Conservation (phyloP, 148 eudicot genomes). For the Nepenthes mirabilis region DNA sequence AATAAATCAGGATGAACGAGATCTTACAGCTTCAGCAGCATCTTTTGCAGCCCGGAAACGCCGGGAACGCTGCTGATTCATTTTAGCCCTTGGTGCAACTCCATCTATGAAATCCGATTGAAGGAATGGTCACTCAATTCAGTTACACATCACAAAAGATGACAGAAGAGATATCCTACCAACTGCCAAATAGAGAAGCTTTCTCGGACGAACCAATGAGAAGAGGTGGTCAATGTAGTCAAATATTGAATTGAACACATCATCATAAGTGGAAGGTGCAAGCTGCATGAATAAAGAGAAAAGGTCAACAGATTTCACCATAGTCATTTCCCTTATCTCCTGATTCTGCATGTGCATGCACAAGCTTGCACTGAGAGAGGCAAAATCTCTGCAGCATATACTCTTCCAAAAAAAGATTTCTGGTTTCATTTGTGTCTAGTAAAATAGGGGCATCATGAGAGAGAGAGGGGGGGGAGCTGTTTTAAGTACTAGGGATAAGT, state of each 20-base stretch:
- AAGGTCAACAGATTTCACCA: not conserved
- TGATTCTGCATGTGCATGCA: not conserved
- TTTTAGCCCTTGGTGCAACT: slow-evolving; percentile 99
- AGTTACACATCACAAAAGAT: not conserved
- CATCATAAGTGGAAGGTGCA: slow-evolving; percentile 80
- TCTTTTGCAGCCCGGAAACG: slow-evolving; percentile 99
- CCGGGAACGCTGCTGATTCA: slow-evolving; percentile 96
- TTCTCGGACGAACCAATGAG: slow-evolving; percentile 84
- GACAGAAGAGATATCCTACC: slow-evolving; percentile 31
- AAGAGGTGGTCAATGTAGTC: slow-evolving; percentile 90
- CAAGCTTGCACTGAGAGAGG: too few species aligned
- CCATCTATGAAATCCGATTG: slow-evolving; percentile 48
- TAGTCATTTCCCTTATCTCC: not conserved
- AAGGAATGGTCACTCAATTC: slow-evolving; percentile 3
- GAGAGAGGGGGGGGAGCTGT: too few species aligned
- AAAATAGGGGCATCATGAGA: too few species aligned
- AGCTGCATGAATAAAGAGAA: slow-evolving; percentile 39
- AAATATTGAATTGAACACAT: slow-evolving; percentile 79
- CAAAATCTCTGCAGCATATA: too few species aligned
- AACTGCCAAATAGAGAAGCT: slow-evolving; percentile 92
- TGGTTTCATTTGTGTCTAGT: too few species aligned
- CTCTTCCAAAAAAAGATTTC: too few species aligned
- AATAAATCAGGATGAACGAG: slow-evolving; percentile 1
- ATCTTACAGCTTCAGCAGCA: slow-evolving; percentile 88
- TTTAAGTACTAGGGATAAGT: too few species aligned